Percentiles rank a stretch among this genome's conserved stretches.
Conservation (phyloP, 768 basidiomycete genomes). For the Kwoniella europaea region DNA sequence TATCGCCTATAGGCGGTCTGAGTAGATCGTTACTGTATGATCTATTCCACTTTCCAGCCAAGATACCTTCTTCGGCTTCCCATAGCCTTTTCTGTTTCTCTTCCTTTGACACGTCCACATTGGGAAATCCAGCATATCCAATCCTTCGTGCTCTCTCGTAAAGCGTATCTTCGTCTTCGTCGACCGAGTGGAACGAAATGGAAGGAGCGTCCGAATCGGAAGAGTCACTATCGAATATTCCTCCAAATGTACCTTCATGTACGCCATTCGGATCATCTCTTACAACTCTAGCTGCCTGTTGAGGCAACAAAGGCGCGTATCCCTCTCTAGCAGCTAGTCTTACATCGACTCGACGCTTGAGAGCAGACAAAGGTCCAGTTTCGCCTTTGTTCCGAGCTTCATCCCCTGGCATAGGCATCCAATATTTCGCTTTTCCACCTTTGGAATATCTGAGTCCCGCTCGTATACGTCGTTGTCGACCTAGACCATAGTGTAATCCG, state of each 20-base stretch:
- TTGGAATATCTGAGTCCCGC: constrained; percentile 90
- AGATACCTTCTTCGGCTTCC: constrained; percentile 83
- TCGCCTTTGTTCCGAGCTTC: constrained; percentile 49
- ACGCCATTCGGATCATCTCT: constrained; percentile 60
- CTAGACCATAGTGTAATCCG: constrained; percentile 84
- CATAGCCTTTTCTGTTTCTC: constrained; percentile 69
- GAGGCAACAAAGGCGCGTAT: constrained; percentile 73
- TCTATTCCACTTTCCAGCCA: constrained; percentile 68
- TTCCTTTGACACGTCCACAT: constrained; percentile 84
- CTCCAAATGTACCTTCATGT: constrained; percentile 4
- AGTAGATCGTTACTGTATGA: constrained; percentile 65
- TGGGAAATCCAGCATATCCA: constrained; percentile 88
- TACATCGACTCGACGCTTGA: constrained; percentile 55
- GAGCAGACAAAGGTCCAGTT: constrained; percentile 56
- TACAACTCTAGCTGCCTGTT: constrained; percentile 69
- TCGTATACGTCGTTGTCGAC: constrained; percentile 80
- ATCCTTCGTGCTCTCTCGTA: constrained; percentile 77
- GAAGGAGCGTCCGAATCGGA: constrained; percentile 52
- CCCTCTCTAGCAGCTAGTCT: constrained; percentile 64
- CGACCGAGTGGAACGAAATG: constrained; percentile 71
- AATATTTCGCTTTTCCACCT: constrained; percentile 93
- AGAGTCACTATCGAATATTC: constrained; percentile 57
- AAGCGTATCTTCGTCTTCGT: constrained; percentile 70
- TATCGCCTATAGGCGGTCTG: constrained; percentile 56
- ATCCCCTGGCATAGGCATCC: constrained; percentile 77